Percentiles rank a stretch among this genome's conserved stretches.
Conservation (phyloP, 2,329 filamentous ascomycete species). For the Fusarium floridanum region DNA sequence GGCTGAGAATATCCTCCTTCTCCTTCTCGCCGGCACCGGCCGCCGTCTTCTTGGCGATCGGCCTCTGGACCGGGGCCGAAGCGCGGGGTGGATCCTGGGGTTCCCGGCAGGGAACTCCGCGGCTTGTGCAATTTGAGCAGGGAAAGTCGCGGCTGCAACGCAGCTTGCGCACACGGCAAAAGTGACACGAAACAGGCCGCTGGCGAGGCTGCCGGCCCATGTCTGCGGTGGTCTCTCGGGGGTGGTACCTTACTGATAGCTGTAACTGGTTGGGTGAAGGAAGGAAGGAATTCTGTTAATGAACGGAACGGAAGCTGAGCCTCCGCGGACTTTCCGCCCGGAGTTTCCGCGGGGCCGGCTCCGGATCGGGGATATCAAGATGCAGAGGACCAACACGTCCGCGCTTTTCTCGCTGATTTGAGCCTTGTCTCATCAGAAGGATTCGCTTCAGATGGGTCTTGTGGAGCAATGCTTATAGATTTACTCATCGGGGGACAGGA, state of each 20-base stretch:
- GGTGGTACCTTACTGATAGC: neutral
- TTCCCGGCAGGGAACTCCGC: constrained; percentile 50
- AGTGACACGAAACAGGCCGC: constrained; percentile 52
- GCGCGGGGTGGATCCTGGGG: constrained; percentile 41
- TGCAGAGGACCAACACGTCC: neutral
- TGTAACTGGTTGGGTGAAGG: constrained; percentile 1
- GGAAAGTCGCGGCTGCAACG: constrained; percentile 54
- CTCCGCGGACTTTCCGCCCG: constrained; percentile 40
- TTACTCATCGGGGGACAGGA: constrained; percentile 1
- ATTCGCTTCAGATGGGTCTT: constrained; percentile 13
- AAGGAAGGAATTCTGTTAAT: constrained; percentile 24
- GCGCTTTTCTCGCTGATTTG: constrained; percentile 10
- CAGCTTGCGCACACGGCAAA: constrained; percentile 53
- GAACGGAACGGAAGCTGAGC: constrained; percentile 34
- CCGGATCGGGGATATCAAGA: constrained; percentile 15
- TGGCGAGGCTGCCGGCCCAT: constrained; percentile 53
- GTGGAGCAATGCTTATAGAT: neutral
- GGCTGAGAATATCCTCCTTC: constrained; percentile 39
- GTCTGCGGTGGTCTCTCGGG: neutral
- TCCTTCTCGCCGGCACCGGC: constrained; percentile 4
- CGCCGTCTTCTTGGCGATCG: constrained; percentile 18
- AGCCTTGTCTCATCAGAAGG: neutral
- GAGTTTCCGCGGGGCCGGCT: constrained; percentile 29
- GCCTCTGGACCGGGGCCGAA: constrained; percentile 21
- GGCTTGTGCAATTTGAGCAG: constrained; percentile 53